These are phyloP conservation scores for Sporothrix euskadiensis DNA, from an alignment of 2,329 filamentous ascomycete genomes.

Conservation along the genomic window DNA sequence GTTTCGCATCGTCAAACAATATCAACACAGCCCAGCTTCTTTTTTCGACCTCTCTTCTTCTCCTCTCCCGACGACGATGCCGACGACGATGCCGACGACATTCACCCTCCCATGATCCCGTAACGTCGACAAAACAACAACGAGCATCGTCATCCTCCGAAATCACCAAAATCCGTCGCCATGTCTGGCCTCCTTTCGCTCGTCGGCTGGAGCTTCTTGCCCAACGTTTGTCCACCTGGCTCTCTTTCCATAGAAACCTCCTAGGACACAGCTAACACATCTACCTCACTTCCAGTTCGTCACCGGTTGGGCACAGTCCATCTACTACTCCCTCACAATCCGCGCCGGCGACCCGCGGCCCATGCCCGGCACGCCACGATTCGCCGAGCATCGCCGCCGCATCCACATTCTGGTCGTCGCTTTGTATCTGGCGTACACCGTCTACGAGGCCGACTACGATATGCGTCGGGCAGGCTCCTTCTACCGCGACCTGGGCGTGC, in stretches of 20 bases:
- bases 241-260: neutral
- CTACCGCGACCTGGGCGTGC: conserved; percentile 74
- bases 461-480: conserved; percentile 71
- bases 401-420: conserved; percentile 83
- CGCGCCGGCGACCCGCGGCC: conserved; percentile 85
- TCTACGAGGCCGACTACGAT: conserved; percentile 87
- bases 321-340: conserved; percentile 86
- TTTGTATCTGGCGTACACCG: conserved; percentile 83
- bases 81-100: neutral
- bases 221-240: conserved; percentile 44
- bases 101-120: neutral
- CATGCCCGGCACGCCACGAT: conserved; percentile 66
- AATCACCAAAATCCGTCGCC: conserved; percentile 23
- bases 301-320: conserved; percentile 72
- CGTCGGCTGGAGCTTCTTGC: conserved; percentile 59
- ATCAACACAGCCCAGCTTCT: neutral
- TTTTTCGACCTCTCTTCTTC: neutral
- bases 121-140: neutral
- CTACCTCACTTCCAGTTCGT: conserved; percentile 59
- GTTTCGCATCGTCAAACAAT: neutral
- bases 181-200: conserved; percentile 58
- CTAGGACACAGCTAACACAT: neutral
- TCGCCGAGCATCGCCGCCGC: conserved; percentile 71
- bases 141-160: neutral
- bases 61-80: neutral